These are phyloP conservation scores for Allantophomopsis cytisporea DNA, from an alignment of 2,329 filamentous ascomycete genomes.

Conservation along the genomic window DNA sequence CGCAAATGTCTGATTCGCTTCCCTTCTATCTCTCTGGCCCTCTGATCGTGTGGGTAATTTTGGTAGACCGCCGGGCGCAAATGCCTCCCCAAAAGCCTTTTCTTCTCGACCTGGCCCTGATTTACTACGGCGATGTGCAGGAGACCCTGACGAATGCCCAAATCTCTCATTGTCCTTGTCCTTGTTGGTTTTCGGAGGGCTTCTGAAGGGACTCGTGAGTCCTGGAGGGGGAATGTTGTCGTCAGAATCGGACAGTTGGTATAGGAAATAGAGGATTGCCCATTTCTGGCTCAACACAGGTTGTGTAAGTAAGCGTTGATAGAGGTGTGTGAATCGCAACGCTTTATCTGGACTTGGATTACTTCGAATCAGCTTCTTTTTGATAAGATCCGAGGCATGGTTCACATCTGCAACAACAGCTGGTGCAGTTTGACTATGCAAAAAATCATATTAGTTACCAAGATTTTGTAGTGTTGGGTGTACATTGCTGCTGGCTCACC, in stretches of 20 bases:
- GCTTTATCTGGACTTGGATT: constrained; percentile 64
- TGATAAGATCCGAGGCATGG: constrained; percentile 86
- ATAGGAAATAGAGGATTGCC: constrained; percentile 86
- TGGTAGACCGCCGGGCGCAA: constrained; percentile 35
- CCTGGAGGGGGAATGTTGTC: constrained; percentile 8
- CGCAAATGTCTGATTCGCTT: background rate
- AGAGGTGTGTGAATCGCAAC: constrained; percentile 77
- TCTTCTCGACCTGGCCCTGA: constrained; percentile 15
- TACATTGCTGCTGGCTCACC: constrained; percentile 6
- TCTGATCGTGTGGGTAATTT: background rate
- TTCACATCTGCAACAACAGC: constrained; percentile 47
- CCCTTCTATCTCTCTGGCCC: background rate
- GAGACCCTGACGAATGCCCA: constrained; percentile 16
- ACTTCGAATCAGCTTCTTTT: constrained; percentile 69
- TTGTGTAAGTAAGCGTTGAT: constrained; percentile 77
- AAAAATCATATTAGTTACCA: background rate
- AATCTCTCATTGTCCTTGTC: constrained; percentile 7
- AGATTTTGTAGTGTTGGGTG: background rate
- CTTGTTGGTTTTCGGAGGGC: constrained; percentile 12
- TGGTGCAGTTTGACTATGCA: constrained; percentile 10
- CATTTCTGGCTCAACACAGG: constrained; percentile 92
- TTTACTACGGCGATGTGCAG: constrained; percentile 24
- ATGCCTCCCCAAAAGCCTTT: constrained; percentile 35
- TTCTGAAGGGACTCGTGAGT: constrained; percentile 18
- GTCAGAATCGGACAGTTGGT: constrained; percentile 59